A percentile compares a stretch with the other conserved stretches of the same genome.
phyloP scores from a whole-genome alignment of 768 basidiomycete genomes.

The Kockovaella imperatae region DNA sequence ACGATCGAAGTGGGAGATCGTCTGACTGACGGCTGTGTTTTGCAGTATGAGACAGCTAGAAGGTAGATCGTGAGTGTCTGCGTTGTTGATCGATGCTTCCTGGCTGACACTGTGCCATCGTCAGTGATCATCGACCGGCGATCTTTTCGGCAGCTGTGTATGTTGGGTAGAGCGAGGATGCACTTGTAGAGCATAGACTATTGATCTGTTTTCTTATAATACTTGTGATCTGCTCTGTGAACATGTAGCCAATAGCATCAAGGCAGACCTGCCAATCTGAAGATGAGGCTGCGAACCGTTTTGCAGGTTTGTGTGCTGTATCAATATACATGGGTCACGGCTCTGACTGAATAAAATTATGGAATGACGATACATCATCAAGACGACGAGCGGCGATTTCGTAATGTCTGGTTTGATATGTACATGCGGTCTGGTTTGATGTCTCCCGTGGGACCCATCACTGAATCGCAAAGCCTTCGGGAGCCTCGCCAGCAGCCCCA shows the following conservation, averaged over 20 bases:
- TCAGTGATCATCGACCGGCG: constrained; percentile 42
- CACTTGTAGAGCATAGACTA: neutral
- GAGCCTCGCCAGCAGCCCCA: constrained; percentile 33
- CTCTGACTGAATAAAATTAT: too few relatives aligned
- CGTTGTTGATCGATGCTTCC: neutral
- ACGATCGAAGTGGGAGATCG: neutral
- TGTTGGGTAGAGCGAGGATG: constrained; percentile 11
- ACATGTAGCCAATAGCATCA: too few relatives aligned
- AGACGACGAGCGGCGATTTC: too few relatives aligned
- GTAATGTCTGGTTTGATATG: too few relatives aligned
- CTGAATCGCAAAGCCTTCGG: constrained; percentile 28
- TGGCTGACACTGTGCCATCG: neutral
- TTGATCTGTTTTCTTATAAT: too few relatives aligned
- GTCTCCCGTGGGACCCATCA: neutral
- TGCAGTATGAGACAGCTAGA: constrained; percentile 38
- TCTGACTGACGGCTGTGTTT: constrained; percentile 3
- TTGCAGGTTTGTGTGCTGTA: too few relatives aligned
- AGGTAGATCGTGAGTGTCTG: constrained; percentile 41
- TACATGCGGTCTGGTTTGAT: too few relatives aligned
- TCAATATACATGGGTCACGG: too few relatives aligned
- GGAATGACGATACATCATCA: too few relatives aligned
- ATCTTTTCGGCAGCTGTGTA: constrained; percentile 43
- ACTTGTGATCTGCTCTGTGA: too few relatives aligned
- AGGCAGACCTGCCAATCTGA: too few relatives aligned
- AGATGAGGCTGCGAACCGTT: too few relatives aligned